Evolutionary conservation across 148 eudicot genomes (phyloP), one percentile per base, ranked within the genome.

Genomic region (Bassia scoparia): DNA sequence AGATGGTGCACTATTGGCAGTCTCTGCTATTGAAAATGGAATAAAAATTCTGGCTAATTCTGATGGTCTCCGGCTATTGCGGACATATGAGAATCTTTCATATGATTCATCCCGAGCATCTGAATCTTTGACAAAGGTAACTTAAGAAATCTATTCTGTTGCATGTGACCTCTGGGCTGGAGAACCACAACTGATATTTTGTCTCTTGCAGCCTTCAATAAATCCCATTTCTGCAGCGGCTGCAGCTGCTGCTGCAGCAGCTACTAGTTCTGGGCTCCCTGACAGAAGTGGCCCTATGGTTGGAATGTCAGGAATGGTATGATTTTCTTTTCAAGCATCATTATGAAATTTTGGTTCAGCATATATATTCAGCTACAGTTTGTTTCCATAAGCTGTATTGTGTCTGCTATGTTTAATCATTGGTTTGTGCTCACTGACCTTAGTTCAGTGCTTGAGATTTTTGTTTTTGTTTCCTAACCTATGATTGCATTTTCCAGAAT

Each of bases 1-100:
- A 76, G 91, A 93, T 71, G 98, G 97, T 68, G 70, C 86, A 61
- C 88, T 93, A 61, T 77, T 93, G 86, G 94, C 98, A 71, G 88
- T 87, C 75, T 89, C 90, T 80, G 82, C 94, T 43, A 83, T 84
- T 76, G 87, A 90, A n/a, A 90, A 89, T 74, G 89, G 86, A 46
- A 86, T 93, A 65, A 93, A 90, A 81, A 77, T 93, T 52, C 77
- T 93, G 83, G 97, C 95, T 55, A 90, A 89, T 80, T 77, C 89
- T 66, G 87, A 80, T 63, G 97, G 98, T 37, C 77, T 79, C 43
- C 79, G 89, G 48, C 70, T 89, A 69, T 81, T 93, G 75, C 90
- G 95, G 52, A 71, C 89, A 46, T 83, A 79, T 46, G 87, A 85
- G 68, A 85, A 81, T 81, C 75, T 76, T 68, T 79, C 87, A 67